Conservation (phyloP, 441 rosid species). For the Lepidium campestre region DNA sequence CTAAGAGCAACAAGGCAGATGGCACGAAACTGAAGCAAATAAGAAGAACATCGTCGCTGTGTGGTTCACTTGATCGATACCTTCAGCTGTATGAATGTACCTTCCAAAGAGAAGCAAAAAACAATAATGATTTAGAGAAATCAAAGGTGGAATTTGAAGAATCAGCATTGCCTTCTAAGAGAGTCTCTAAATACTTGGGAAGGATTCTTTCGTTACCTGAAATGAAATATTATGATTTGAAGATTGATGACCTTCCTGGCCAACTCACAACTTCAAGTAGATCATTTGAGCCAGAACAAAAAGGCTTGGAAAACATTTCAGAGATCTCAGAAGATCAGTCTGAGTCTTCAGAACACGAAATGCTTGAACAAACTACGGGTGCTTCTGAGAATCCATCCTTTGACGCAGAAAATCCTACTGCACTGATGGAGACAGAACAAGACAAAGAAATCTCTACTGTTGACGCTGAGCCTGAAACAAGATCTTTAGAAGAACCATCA, state of each 20-base stretch:
- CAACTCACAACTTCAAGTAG: slow-evolving; percentile 15
- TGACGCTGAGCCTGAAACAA: slow-evolving; percentile 4
- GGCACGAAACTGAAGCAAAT: slow-evolving; percentile 26
- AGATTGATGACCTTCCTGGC: slow-evolving; percentile 23
- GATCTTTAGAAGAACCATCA: slow-evolving; percentile 9
- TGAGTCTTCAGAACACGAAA: slow-evolving; percentile 10
- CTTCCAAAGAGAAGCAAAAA: slow-evolving; percentile 44
- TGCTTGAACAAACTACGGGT: neutral
- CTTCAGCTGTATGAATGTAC: slow-evolving; percentile 53
- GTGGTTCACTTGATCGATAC: slow-evolving; percentile 57
- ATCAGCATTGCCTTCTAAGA: slow-evolving; percentile 6
- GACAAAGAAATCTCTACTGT: neutral
- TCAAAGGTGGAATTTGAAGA: slow-evolving; percentile 27
- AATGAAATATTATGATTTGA: slow-evolving; percentile 29
- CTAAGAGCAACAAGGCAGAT: slow-evolving; percentile 18
- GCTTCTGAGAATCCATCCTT: neutral
- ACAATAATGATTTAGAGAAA: slow-evolving; percentile 21
- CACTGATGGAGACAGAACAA: slow-evolving; percentile 2
- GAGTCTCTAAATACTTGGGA: slow-evolving; percentile 32
- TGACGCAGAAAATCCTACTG: neutral
- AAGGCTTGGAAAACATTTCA: slow-evolving; percentile 10
- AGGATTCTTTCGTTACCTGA: slow-evolving; percentile 67
- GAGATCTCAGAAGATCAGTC: slow-evolving; percentile 26
- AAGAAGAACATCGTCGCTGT: slow-evolving; percentile 49
- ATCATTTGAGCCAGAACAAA: slow-evolving; percentile 20